Percentiles rank a stretch among this genome's conserved stretches.
These are phyloP conservation scores for Russula vinacea DNA, from an alignment of 768 basidiomycete genomes.

Conservation along the genomic window DNA sequence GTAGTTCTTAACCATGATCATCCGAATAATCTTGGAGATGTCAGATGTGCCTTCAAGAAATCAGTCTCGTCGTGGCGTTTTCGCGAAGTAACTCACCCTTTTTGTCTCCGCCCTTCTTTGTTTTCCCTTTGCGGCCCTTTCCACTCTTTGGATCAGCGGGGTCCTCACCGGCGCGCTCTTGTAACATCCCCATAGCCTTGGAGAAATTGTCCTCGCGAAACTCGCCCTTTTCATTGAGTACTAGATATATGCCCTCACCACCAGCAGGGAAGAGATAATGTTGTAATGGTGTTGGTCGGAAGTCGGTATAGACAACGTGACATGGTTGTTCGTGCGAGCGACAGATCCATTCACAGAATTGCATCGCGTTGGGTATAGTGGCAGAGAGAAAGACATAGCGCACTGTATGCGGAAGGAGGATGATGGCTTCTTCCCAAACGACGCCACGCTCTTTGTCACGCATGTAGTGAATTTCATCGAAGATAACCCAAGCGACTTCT, in stretches of 20 bases:
- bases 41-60: conserved; percentile 69
- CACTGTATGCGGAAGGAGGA: conserved; percentile 91
- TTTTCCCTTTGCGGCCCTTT: conserved; percentile 87
- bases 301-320: conserved; percentile 99
- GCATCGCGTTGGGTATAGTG: conserved; percentile 99
- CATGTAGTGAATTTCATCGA: conserved; percentile 99
- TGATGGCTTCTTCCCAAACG: conserved; percentile 99
- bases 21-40: conserved; percentile 95
- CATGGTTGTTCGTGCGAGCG: conserved; percentile 97
- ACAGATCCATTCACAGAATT: conserved; percentile 99
- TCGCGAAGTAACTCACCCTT: conserved; percentile 57
- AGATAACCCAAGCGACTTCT: conserved; percentile 99
- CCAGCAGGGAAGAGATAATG: conserved; percentile 98
- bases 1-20: conserved; percentile 97
- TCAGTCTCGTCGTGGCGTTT: conserved; percentile 14
- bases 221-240: conserved; percentile 98
- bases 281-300: conserved; percentile 95
- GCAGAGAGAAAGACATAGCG: conserved; percentile 98
- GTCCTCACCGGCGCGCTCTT: conserved; percentile 82
- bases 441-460: conserved; percentile 98
- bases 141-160: conserved; percentile 84
- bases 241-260: conserved; percentile 94
- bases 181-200: conserved; percentile 94
- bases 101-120: conserved; percentile 87
- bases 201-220: conserved; percentile 97